Evolutionary conservation across 768 basidiomycete genomes (phyloP).

Genomic region (Galerina marginata): DNA sequence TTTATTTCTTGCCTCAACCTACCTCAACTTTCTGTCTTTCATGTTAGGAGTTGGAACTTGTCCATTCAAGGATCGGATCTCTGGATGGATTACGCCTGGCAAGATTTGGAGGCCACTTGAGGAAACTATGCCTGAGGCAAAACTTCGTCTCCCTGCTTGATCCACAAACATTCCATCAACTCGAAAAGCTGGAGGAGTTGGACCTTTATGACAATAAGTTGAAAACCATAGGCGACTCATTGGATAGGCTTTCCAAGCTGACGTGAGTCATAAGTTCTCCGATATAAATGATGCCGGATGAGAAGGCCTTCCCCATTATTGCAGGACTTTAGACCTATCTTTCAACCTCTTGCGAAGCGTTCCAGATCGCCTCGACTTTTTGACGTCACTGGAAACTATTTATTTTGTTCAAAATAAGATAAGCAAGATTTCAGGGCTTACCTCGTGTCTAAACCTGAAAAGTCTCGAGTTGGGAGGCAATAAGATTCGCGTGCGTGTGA

Average conservation of each 20-base stretch:
- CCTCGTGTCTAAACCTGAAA: constrained; percentile 58
- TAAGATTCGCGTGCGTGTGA: constrained; percentile 73
- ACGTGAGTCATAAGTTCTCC: constrained; percentile 46
- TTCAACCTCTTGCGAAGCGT: constrained; percentile 87
- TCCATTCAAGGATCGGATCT: constrained; percentile 78
- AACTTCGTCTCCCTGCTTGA: constrained; percentile 80
- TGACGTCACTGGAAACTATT: constrained; percentile 71
- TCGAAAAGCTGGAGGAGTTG: constrained; percentile 81
- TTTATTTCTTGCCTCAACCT: background rate
- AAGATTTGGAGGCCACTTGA: constrained; percentile 73
- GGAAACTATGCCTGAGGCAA: constrained; percentile 83
- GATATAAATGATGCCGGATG: background rate
- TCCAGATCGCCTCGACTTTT: constrained; percentile 62
- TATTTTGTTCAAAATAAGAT: constrained; percentile 99
- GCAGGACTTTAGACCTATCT: constrained; percentile 86
- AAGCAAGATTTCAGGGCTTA: constrained; percentile 72
- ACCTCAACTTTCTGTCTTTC: background rate
- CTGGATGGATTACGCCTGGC: constrained; percentile 70
- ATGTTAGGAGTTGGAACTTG: constrained; percentile 81
- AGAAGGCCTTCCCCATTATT: background rate
- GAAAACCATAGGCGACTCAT: constrained; percentile 69
- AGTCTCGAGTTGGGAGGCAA: constrained; percentile 96
- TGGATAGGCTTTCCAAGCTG: constrained; percentile 61
- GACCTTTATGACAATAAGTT: constrained; percentile 97
- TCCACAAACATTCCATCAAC: constrained; percentile 67